Evolutionary conservation across 768 basidiomycete genomes (phyloP), one percentile per base, ranked within the genome.

Genomic region (Cyathus striatus): DNA sequence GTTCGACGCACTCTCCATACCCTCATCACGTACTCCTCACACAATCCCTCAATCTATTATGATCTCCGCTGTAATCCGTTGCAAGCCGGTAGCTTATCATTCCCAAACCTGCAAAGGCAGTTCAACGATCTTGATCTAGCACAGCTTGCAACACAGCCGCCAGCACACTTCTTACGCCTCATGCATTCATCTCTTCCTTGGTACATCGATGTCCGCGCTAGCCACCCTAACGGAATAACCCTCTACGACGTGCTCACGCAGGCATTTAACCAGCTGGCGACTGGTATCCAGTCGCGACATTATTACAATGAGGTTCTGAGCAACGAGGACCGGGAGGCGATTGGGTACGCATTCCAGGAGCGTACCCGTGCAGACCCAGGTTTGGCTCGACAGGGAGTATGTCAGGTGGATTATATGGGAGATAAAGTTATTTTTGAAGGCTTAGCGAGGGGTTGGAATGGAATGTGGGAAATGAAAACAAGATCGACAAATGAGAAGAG

Each of bases 391-490:
- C 45, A 49, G 16, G 83, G 83, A 1, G 71, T 85, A 18, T 64
- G 68, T 43, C 69, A 69, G 39, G 69, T 86, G 4, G 83, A 86
- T 61, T 86, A 72, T 50, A 59, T 86, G 60, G 76, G 76, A 12
- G 69, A 67, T 25, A 71, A 70, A 46, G 58, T 63, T 37, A 53
- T 76, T 6, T 74, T 83, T 57, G 62, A 71, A 43, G 84, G 84
- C 5, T 58, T 86, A 44, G 58, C 57, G 38, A 70, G 72, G 41
- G 72, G 73, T 2, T 72, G 66, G 51, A 69, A 75, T 24, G 83
- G 83, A 6, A 66, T 77, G 60, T 85, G 81, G 78, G 77, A 83
- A 60, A 70, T 86, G 55, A 83, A n/a, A n/a, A n/a, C n/a, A n/a
- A n/a, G n/a, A n/a, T n/a, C n/a, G n/a, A n/a, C n/a, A n/a, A n/a